Evolutionary conservation across 108 stramenopile species (phyloP), one percentile per base, ranked within the genome.

Genomic region (Pseudonitzschia pungens): DNA sequence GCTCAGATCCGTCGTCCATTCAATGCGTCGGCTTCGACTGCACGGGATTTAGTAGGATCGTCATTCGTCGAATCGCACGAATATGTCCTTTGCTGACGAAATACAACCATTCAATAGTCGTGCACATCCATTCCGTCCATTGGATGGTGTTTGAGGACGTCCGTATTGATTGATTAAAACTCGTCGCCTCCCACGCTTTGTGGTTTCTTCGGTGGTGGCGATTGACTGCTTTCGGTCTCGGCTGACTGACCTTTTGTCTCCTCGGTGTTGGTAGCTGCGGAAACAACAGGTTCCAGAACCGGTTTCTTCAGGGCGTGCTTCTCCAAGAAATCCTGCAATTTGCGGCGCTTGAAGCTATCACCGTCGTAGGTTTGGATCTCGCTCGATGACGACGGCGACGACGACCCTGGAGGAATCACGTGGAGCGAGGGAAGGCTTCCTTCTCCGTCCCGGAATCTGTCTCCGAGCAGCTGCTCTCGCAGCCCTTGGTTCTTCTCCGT

Each of bases 241-340:
- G 16, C 10, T 9, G 50, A 2, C 6, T 36, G 36, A 6, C 36
- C 36, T 6, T 36, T 36, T 2, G 36, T 36, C 36, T 36, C 36
- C 36, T 36, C 36, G 36, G 4, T 36, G 6, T 36, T 6, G 36
- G 36, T 36, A 36, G 36, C 36, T 36, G 6, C 36, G 36, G 36
- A 6, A 36, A 48, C 66, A 48, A 73, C 27, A 4, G 73, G 73
- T 16, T 65, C 64, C 63, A 55, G 51, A 4, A 75, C 82, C 42
- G 73, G 69, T 43, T 75, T 60, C 29, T 76, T 77, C 18, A 84
- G 52, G 9, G 86, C 86, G 69, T 86, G 80, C 43, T 83, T 60
- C 12, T 65, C 41, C 65, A 89, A 84, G 75, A 89, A 89, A 42
- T 59, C 65, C 33, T 83, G 69, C 41, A 89, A 73, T 62, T 84